Conservation (phyloP, 805 yeast genomes). For the Candida ipomoeae region DNA sequence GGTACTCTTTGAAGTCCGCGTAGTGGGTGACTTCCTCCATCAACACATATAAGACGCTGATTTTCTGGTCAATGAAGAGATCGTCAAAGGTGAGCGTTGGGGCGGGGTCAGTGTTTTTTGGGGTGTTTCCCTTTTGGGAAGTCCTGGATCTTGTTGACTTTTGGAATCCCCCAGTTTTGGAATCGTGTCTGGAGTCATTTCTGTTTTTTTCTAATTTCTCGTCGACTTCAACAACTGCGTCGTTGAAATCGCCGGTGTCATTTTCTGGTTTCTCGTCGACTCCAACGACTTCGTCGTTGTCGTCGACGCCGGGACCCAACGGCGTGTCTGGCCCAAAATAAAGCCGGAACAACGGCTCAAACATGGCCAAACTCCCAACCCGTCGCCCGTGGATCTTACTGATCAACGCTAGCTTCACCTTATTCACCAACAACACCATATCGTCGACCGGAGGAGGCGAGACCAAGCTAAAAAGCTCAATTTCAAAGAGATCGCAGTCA, state of each 20-base stretch:
- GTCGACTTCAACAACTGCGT: conserved; percentile 10
- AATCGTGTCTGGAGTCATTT: background rate
- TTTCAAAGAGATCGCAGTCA: conserved; percentile 58
- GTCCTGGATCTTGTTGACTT: too few species aligned
- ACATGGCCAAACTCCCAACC: conserved; percentile 24
- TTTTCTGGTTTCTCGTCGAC: conserved; percentile 21
- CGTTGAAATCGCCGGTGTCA: too few species aligned
- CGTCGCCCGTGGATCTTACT: conserved; percentile 38
- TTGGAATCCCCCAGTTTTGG: too few species aligned
- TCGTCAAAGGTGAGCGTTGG: conserved; percentile 26
- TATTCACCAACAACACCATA: conserved; percentile 35
- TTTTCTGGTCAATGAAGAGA: conserved; percentile 43
- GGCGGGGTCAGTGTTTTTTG: conserved; percentile 1
- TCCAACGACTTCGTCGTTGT: conserved; percentile 14
- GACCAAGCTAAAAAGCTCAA: conserved; percentile 46
- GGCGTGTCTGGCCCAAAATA: conserved; percentile 35
- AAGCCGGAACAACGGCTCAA: conserved; percentile 31
- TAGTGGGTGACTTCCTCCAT: conserved; percentile 40
- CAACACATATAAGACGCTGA: conserved; percentile 45
- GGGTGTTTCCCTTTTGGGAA: background rate
- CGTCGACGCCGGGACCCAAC: conserved; percentile 20
- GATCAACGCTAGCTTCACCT: conserved; percentile 41
- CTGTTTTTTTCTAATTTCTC: too few species aligned
- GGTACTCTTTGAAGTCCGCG: conserved; percentile 44
- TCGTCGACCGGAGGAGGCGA: conserved; percentile 33